A percentile compares a stretch with the other conserved stretches of the same genome.
These are phyloP conservation scores for Rhizodiscina lignyota DNA, from an alignment of 495 filamentous ascomycete genomes.

Conservation along the genomic window DNA sequence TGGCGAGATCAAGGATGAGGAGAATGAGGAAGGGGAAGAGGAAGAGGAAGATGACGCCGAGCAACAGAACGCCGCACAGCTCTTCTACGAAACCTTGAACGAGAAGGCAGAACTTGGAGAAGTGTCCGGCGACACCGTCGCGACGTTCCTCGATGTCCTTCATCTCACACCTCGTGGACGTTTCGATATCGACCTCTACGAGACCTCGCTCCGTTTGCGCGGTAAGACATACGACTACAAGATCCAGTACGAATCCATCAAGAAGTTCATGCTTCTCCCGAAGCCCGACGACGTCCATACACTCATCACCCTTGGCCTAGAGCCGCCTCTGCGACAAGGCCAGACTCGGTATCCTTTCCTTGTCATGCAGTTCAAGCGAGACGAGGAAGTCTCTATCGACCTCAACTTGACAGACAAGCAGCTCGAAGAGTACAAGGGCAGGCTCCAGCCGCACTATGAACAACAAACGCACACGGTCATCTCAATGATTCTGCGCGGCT, in stretches of 20 bases:
- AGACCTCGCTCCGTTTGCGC: slow-evolving; percentile 88
- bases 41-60: slow-evolving; percentile 57
- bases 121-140: slow-evolving; percentile 91
- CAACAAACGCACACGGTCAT: slow-evolving; percentile 82
- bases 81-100: slow-evolving; percentile 95
- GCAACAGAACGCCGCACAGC: slow-evolving; percentile 81
- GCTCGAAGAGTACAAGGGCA: slow-evolving; percentile 72
- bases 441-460: slow-evolving; percentile 75
- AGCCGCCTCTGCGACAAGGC: slow-evolving; percentile 90
- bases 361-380: slow-evolving; percentile 97
- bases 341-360: slow-evolving; percentile 97
- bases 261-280: slow-evolving; percentile 96
- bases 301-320: slow-evolving; percentile 87
- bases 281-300: slow-evolving; percentile 94
- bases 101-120: slow-evolving; percentile 99
- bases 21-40: slow-evolving; percentile 44
- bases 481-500: slow-evolving; percentile 80
- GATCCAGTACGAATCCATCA: slow-evolving; percentile 91
- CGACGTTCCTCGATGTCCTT: slow-evolving; percentile 90
- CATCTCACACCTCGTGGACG: slow-evolving; percentile 93
- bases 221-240: slow-evolving; percentile 99
- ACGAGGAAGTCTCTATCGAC: slow-evolving; percentile 93
- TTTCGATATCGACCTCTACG: slow-evolving; percentile 99
- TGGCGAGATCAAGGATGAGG: slow-evolving; percentile 35
- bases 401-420: slow-evolving; percentile 86